Evolutionary conservation across 352 stramenopile species (phyloP).

Genomic region (Phytophthora capsici): DNA sequence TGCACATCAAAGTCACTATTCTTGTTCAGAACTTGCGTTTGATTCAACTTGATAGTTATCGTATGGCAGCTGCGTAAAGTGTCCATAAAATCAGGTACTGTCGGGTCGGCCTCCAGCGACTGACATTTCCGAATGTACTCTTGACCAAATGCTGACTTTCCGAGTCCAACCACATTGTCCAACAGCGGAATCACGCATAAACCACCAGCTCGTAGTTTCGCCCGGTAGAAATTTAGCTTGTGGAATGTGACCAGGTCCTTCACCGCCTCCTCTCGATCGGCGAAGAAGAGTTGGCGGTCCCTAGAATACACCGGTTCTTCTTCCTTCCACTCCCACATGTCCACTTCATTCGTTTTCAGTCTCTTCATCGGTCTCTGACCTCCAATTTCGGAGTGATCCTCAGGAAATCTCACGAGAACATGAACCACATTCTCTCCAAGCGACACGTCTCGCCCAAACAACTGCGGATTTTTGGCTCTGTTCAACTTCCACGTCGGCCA

Average conservation of each 20-base stretch:
- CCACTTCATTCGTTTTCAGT: no score
- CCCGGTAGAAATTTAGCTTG: constrained; percentile 5
- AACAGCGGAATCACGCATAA: constrained; percentile 12
- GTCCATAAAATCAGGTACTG: neutral
- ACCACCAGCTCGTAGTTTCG: neutral
- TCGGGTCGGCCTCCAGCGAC: neutral
- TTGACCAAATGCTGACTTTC: constrained; percentile 15
- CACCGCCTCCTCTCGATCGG: neutral
- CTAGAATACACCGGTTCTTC: no score
- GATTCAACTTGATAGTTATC: constrained; percentile 1
- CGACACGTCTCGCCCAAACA: no score
- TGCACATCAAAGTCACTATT: neutral
- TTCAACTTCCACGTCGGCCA: no score
- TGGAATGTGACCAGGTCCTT: neutral
- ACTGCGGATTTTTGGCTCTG: no score
- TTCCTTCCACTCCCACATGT: no score
- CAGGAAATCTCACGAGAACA: no score
- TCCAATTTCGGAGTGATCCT: no score
- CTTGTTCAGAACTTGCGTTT: neutral
- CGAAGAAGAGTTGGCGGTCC: neutral
- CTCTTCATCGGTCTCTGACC: no score
- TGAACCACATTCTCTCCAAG: no score
- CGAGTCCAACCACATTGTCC: constrained; percentile 1
- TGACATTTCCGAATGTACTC: constrained; percentile 19
- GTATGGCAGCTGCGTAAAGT: no score